A percentile compares a stretch with the other conserved stretches of the same genome.
phyloP scores from a whole-genome alignment of 164 flowering plant genomes.

The Akebia trifoliata region DNA sequence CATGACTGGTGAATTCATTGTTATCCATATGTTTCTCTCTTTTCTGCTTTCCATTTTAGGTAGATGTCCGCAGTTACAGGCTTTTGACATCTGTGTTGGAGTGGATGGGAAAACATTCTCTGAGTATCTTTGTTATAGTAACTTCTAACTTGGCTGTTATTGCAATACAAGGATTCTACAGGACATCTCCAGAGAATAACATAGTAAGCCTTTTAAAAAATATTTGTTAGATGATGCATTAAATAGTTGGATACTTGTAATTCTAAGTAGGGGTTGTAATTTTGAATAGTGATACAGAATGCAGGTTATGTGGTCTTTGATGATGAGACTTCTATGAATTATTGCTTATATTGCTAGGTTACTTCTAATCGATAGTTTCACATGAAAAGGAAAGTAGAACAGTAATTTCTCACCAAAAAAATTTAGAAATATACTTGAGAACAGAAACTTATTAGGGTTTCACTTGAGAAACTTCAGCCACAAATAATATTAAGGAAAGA shows the following conservation, averaged over 20 bases:
- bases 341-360: too few relatives aligned
- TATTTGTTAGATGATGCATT: not conserved
- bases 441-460: too few relatives aligned
- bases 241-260: not conserved
- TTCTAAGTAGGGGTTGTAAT: not conserved
- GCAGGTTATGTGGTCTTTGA: not conserved
- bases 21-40: conserved; percentile 1
- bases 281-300: not conserved
- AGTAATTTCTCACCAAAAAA: too few relatives aligned
- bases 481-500: too few relatives aligned
- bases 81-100: conserved; percentile 34
- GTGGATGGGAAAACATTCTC: conserved; percentile 69
- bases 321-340: too few relatives aligned
- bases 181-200: conserved; percentile 48
- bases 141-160: conserved; percentile 59
- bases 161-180: conserved; percentile 62
- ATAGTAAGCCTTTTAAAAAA: conserved; percentile 30
- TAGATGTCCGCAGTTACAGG: conserved; percentile 53
- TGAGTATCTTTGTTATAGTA: conserved; percentile 51
- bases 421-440: too few relatives aligned
- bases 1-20: not conserved
- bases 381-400: too few relatives aligned
- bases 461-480: too few relatives aligned
- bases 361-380: too few relatives aligned
- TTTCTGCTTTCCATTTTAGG: conserved; percentile 29